phyloP scores from a whole-genome alignment of 306 rosid species.

The Cicer chorassanicum region DNA sequence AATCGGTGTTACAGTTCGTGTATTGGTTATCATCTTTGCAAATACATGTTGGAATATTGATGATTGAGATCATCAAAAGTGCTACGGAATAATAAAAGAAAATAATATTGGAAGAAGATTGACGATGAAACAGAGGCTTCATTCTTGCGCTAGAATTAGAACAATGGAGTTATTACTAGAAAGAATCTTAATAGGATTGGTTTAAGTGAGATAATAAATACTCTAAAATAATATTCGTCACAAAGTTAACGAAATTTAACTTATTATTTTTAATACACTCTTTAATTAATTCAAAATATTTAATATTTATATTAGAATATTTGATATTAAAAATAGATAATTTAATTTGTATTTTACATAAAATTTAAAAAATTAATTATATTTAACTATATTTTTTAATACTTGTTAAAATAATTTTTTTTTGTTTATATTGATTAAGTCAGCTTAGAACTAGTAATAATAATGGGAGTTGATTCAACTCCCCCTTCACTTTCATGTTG shows the following conservation, averaged over 20 bases:
- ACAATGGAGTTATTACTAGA: neutral
- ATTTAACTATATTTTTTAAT: too few species aligned
- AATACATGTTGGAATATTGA: conserved; percentile 5
- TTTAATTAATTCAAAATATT: too few species aligned
- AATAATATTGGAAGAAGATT: neutral
- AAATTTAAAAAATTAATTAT: too few species aligned
- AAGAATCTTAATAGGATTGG: neutral
- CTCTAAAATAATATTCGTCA: too few species aligned
- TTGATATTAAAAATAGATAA: too few species aligned
- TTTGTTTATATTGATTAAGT: neutral
- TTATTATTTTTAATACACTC: too few species aligned
- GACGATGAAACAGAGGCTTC: neutral
- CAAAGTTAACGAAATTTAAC: too few species aligned
- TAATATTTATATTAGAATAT: too few species aligned
- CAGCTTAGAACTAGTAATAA: neutral
- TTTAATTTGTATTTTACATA: too few species aligned
- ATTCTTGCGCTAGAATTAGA: neutral
- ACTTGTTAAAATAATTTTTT: too few species aligned
- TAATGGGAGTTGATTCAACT: neutral
- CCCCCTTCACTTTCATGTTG: neutral
- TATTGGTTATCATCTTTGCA: neutral
- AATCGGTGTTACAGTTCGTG: conserved; percentile 5
- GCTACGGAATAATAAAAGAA: conserved; percentile 12
- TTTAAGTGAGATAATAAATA: neutral
- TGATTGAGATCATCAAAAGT: conserved; percentile 38